Base-by-base conservation (phyloP, 805 yeast species). In the Candida boidinii region DNA sequence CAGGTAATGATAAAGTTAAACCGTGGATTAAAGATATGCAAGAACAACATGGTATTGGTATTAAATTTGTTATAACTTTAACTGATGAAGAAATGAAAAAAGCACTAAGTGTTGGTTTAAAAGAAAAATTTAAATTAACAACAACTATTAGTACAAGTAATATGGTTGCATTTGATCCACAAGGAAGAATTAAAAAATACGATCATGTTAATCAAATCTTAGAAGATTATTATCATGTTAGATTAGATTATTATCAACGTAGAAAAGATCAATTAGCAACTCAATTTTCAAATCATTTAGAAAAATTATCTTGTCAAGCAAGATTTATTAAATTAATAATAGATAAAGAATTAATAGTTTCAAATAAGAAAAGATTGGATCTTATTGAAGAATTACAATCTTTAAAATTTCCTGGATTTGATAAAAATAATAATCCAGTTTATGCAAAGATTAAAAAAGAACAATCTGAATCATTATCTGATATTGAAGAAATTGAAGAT, bases 161-260 rank as follows among this genome's bases (percentile, higher is more conserved):
- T 54, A 88, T 92, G 95, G 96, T 92, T 35, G 94, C 96, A 0
- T 92, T 92, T 60, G 96, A 92, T 60, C 74, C 94, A 4, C 70
- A 70, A 30, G 95, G 96, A 24, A 74, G 88, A 43, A 84, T 92
- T 47, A 82, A 81, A 52, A 85, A 75, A 54, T 92, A 87, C 56
- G 81, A 78, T 10, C 64, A 66, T 31, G 81, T 80, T 2, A 73
- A 74, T 42, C 90, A 86, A 29, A 90, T 92, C 31, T 64, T 92
- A 44, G 68, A 67, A 38, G 97, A 90, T 44, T 92, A 81, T 56
- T 92, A 79, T 54, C 80, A 68, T 47, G 83, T 92, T 11, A 73
- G 98, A 49, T 64, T 92, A 40, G 96, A 88, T 38, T 85, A 68
- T 54, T 92, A 92, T 56, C 96, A 87, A 61, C 80, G 76, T 52